Percentiles rank a stretch among this genome's conserved stretches.
These are phyloP conservation scores for Pneumocystis canis DNA, from an alignment of 1,139 yeast genomes.

Conservation along the genomic window DNA sequence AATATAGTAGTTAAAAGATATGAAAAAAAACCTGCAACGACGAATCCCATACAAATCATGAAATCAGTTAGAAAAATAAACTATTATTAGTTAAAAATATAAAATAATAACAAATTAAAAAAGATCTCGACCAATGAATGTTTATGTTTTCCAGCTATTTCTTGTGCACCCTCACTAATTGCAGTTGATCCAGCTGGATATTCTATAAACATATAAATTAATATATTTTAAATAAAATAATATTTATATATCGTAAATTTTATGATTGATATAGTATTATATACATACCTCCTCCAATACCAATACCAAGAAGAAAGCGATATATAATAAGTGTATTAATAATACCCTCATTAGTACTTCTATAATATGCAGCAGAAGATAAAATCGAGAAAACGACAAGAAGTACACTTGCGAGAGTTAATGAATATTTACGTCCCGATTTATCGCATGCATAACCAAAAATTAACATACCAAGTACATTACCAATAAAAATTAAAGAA, in stretches of 20 bases:
- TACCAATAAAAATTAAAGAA: conserved; percentile 84
- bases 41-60: conserved; percentile 82
- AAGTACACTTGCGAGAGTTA: conserved; percentile 59
- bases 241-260: background rate
- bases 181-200: conserved; percentile 90
- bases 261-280: too few species aligned
- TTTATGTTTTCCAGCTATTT: conserved; percentile 64
- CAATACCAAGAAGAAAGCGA: conserved; percentile 76
- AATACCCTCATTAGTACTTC: conserved; percentile 50
- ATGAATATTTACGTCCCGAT: conserved; percentile 63
- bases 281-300: conserved; percentile 31
- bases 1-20: conserved; percentile 77
- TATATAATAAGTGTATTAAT: conserved; percentile 70
- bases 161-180: conserved; percentile 78
- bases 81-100: conserved; percentile 30
- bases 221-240: too few species aligned
- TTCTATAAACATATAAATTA: too few species aligned
- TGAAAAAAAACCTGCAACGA: conserved; percentile 70
- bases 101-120: background rate
- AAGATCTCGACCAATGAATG: conserved; percentile 34
- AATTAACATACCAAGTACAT: conserved; percentile 68
- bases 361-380: conserved; percentile 71
- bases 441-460: conserved; percentile 74
- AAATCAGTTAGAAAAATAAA: conserved; percentile 78
- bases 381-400: conserved; percentile 62